Conservation (phyloP, 257 asterid species). For the Nicotiana knightiana region DNA sequence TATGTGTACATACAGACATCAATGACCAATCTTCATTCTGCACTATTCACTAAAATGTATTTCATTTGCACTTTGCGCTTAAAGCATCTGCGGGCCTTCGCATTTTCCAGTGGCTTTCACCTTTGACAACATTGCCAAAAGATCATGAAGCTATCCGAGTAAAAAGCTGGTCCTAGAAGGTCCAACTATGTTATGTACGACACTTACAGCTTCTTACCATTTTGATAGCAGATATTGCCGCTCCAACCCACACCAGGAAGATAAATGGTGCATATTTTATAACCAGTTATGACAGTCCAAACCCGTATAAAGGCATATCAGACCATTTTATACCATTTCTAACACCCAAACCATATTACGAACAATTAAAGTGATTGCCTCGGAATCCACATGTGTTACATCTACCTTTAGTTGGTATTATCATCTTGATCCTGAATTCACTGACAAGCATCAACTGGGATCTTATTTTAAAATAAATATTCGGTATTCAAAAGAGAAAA, state of each 20-base stretch:
- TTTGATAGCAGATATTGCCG: neutral
- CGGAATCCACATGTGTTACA: neutral
- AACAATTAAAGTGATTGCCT: neutral
- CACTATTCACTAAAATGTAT: neutral
- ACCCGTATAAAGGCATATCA: neutral
- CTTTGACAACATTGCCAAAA: neutral
- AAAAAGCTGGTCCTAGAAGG: neutral
- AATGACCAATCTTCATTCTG: neutral
- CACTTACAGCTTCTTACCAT: neutral
- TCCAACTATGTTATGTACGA: neutral
- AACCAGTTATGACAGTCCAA: neutral
- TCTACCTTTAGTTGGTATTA: neutral
- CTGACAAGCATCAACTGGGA: neutral
- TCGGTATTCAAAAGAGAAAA: neutral
- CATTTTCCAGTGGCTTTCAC: neutral
- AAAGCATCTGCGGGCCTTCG: neutral
- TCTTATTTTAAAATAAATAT: neutral
- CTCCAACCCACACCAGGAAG: neutral
- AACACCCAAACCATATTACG: neutral
- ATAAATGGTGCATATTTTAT: neutral
- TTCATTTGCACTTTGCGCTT: neutral
- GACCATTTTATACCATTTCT: neutral
- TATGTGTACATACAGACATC: neutral
- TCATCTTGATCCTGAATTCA: neutral
- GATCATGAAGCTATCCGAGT: neutral